Percentiles rank a stretch among this genome's conserved stretches.
Conservation (phyloP, 2,329 filamentous ascomycete genomes). For the Beauveria asiatica region DNA sequence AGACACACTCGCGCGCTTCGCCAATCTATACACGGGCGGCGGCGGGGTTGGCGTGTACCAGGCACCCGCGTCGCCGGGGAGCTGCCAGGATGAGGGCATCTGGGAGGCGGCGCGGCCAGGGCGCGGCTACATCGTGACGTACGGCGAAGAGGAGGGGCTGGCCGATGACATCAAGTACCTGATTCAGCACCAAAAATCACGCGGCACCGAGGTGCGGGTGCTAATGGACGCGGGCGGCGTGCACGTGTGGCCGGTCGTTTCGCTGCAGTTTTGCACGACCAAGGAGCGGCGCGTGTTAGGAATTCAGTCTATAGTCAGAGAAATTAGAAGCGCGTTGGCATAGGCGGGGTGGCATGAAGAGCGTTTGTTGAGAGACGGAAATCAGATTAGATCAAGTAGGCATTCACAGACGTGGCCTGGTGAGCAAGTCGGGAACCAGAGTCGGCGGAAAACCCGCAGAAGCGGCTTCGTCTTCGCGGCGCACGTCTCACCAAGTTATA, state of each 20-base stretch:
- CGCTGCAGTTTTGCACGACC: constrained; percentile 44
- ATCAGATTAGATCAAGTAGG: constrained; percentile 62
- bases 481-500: constrained; percentile 23
- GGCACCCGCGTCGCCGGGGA: constrained; percentile 53
- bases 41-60: constrained; percentile 30
- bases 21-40: constrained; percentile 54
- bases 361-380: constrained; percentile 12
- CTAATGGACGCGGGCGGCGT: constrained; percentile 58
- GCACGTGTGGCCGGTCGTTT: constrained; percentile 76
- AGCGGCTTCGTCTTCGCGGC: constrained; percentile 42
- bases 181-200: constrained; percentile 44
- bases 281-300: constrained; percentile 43
- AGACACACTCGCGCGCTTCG: constrained; percentile 59
- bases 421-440: constrained; percentile 36
- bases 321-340: constrained; percentile 27
- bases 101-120: constrained; percentile 61
- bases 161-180: constrained; percentile 59
- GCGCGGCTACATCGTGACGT: constrained; percentile 61
- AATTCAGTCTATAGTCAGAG: constrained; percentile 32
- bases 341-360: background rate
- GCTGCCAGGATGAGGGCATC: constrained; percentile 54
- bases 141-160: constrained; percentile 71
- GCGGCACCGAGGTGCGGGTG: constrained; percentile 45
- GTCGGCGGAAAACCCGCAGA: constrained; percentile 14
- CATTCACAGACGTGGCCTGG: constrained; percentile 24